Evolutionary conservation across 2,329 filamentous ascomycete species (phyloP), one percentile per base, ranked within the genome.

Genomic region (Lecanicillium sp.): DNA sequence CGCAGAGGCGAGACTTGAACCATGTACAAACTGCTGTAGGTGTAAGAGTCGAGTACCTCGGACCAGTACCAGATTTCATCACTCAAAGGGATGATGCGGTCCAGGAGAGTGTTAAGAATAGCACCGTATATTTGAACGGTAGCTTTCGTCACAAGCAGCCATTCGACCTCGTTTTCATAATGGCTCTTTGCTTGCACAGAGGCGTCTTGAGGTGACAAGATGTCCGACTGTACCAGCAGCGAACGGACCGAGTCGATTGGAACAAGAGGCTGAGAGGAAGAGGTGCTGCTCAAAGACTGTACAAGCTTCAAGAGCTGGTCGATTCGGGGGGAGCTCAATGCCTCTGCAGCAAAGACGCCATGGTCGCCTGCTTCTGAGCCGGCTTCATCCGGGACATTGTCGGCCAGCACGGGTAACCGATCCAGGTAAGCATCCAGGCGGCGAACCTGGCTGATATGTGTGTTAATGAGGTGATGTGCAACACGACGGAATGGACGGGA

Each of bases 41-140:
- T 76, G 56, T 88, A 84, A 1, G 88, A 94, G 9, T 81, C 79
- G 24, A 95, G 69, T 2, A 96, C 78, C 55, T 93, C 86, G 60
- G 95, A 88, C 93, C 93, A 98, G 64, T 97, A 97, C 81, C 86
- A 90, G 20, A 95, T 84, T 56, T 95, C 90, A 55, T 95, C 84
- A 57, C 83, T 87, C 15, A 98, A 67, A 0, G 85, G 84, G 10
- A 91, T 82, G 10, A 90, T 94, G 58, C 93, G 86, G 48, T 91
- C 85, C 10, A 96, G 68, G 3, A 97, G 75, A 0, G 79, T 82
- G 56, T 83, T 83, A 56, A 96, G 71, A 33, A 95, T 77, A 41
- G 87, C 70, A 4, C 91, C 91, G 60, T 95, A 94, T 1, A 86
- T 83, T 61, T 96, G 91, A n/a, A 90, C 81, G 0, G 90, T 87